phyloP scores from a whole-genome alignment of 169 alveolate genomes.

The Babesia bovis region DNA sequence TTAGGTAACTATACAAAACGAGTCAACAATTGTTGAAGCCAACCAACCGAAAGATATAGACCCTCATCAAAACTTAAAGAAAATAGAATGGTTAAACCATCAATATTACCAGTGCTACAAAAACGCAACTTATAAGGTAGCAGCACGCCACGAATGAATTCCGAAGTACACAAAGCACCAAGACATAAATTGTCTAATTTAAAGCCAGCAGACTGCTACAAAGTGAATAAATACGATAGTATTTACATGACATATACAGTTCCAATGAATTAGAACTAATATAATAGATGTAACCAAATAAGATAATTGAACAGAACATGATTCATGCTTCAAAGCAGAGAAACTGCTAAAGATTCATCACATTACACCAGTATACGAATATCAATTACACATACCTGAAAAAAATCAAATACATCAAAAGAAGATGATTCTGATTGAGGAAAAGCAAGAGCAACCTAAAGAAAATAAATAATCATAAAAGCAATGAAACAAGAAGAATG shows the following conservation, averaged over 20 bases:
- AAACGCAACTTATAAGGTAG: slow-evolving; percentile 45
- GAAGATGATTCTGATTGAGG: not conserved
- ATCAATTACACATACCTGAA: not conserved
- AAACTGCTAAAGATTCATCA: not conserved
- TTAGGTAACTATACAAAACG: not conserved
- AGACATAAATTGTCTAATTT: slow-evolving; percentile 1
- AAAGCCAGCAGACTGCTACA: slow-evolving; percentile 23
- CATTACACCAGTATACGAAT: too few species aligned
- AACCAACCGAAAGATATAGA: slow-evolving; percentile 21
- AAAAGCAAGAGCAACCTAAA: not conserved
- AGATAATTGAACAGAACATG: not conserved
- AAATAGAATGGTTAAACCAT: not conserved
- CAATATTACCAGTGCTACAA: not conserved
- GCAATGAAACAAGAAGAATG: not conserved
- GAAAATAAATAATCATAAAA: not conserved
- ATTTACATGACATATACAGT: too few species aligned
- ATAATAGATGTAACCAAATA: too few species aligned
- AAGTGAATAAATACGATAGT: too few species aligned
- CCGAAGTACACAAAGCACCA: slow-evolving; percentile 13
- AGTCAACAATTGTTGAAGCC: not conserved
- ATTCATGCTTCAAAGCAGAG: not conserved
- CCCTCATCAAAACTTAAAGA: slow-evolving; percentile 25
- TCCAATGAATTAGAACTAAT: not conserved
- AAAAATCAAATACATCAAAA: not conserved
- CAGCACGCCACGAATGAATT: slow-evolving; percentile 19